phyloP scores from a whole-genome alignment of 768 basidiomycete genomes.

The Rhizopogon roseolus region DNA sequence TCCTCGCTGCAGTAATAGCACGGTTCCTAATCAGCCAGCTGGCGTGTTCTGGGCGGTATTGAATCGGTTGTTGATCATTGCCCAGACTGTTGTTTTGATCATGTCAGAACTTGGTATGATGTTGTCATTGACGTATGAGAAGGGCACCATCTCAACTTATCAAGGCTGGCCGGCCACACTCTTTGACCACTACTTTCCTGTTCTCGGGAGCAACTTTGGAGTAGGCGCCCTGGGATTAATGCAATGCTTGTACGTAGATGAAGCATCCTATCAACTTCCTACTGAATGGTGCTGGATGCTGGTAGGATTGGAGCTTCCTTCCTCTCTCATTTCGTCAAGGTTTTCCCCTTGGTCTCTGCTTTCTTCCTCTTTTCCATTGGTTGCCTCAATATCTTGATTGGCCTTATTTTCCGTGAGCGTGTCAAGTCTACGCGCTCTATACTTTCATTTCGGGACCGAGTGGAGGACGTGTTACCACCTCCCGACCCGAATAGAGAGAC shows the following conservation, averaged over 20 bases:
- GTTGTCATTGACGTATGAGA: not conserved
- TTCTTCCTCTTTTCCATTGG: constrained; percentile 84
- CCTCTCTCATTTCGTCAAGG: constrained; percentile 74
- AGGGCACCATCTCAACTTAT: not conserved
- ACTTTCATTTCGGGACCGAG: constrained; percentile 58
- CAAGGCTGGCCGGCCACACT: constrained; percentile 66
- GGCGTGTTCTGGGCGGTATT: constrained; percentile 91
- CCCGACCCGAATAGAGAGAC: constrained; percentile 14
- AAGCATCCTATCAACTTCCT: not conserved
- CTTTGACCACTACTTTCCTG: constrained; percentile 88
- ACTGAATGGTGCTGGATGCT: not conserved
- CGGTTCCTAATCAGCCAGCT: constrained; percentile 91
- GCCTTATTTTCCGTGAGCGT: constrained; percentile 70
- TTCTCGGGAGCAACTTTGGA: constrained; percentile 83
- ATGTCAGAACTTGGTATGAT: constrained; percentile 37
- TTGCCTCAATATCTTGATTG: constrained; percentile 77
- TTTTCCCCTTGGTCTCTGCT: constrained; percentile 81
- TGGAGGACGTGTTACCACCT: constrained; percentile 53
- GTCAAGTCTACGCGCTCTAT: constrained; percentile 66
- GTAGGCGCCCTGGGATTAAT: constrained; percentile 85
- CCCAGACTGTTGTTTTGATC: constrained; percentile 73
- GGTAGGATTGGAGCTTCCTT: constrained; percentile 61
- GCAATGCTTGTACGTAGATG: constrained; percentile 64
- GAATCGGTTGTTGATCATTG: constrained; percentile 79
- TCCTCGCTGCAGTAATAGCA: constrained; percentile 48